These are phyloP conservation scores for Halteria grandinella DNA, from an alignment of 73 alveolate species.

Conservation along the genomic window DNA sequence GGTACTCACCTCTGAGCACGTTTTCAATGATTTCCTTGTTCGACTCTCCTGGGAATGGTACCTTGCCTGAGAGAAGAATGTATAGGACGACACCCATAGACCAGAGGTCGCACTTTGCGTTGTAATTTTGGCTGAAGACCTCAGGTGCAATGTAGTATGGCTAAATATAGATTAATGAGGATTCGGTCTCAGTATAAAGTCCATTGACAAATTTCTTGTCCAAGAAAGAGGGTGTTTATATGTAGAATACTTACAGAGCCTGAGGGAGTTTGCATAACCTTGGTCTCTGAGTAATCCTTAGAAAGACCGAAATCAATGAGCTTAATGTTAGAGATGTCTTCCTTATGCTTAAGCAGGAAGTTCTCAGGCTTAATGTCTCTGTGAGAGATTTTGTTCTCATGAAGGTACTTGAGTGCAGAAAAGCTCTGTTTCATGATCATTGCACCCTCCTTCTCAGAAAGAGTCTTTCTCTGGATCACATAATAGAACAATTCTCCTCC, in stretches of 20 bases:
- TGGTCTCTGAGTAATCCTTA: constrained; percentile 74
- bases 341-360: constrained; percentile 77
- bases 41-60: constrained; percentile 87
- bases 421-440: constrained; percentile 72
- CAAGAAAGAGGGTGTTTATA: neutral
- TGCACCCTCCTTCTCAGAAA: constrained; percentile 74
- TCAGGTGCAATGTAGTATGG: constrained; percentile 94
- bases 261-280: constrained; percentile 81
- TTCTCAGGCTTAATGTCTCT: constrained; percentile 92
- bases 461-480: constrained; percentile 40
- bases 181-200: too few relatives aligned
- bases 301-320: constrained; percentile 90
- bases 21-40: constrained; percentile 84
- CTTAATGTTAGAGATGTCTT: constrained; percentile 78
- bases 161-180: neutral
- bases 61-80: constrained; percentile 84
- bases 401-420: constrained; percentile 86
- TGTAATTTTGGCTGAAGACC: constrained; percentile 81
- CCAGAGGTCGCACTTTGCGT: constrained; percentile 88
- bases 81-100: constrained; percentile 91
- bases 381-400: constrained; percentile 81
- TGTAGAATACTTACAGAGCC: constrained; percentile 65
- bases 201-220: too few relatives aligned
- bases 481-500: constrained; percentile 75
- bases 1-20: constrained; percentile 73